phyloP scores from a whole-genome alignment of 2,329 filamentous ascomycete species.

The Apiospora marii region DNA sequence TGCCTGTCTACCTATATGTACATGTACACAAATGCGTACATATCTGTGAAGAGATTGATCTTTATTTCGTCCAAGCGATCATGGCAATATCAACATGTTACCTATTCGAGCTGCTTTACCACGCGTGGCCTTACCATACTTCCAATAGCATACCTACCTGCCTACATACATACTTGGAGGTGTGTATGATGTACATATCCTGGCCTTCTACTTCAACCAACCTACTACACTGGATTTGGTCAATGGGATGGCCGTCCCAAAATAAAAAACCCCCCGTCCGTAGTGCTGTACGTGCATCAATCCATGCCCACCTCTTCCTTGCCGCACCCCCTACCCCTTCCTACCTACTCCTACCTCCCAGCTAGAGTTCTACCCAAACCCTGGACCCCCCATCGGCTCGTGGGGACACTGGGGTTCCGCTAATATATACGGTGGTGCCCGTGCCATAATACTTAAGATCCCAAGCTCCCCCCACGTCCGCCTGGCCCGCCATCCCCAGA shows the following conservation, averaged over 20 bases:
- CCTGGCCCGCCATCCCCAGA: constrained; percentile 21
- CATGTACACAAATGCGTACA: too few relatives aligned
- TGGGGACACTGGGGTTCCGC: constrained; percentile 13
- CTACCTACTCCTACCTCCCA: too few relatives aligned
- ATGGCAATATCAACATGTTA: not conserved
- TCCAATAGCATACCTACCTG: not conserved
- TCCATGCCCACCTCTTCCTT: constrained; percentile 15
- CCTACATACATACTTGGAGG: not conserved
- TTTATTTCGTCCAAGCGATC: not conserved
- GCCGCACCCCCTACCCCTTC: constrained; percentile 12
- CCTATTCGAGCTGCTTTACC: not conserved
- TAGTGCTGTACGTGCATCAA: constrained; percentile 9
- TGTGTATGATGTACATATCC: not conserved
- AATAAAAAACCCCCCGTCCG: not conserved
- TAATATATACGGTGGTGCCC: constrained; percentile 8
- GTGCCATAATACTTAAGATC: constrained; percentile 20
- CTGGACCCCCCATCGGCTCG: constrained; percentile 16
- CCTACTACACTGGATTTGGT: not conserved
- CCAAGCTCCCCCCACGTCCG: constrained; percentile 22
- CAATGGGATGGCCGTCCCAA: constrained; percentile 12
- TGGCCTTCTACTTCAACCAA: not conserved
- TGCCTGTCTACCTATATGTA: not conserved
- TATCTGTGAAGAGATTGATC: not conserved
- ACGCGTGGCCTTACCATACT: not conserved
- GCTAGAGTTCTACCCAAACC: not conserved